These are phyloP conservation scores for Sordariomycetes sp. DNA, from an alignment of 2,329 filamentous ascomycete species.

Conservation along the genomic window DNA sequence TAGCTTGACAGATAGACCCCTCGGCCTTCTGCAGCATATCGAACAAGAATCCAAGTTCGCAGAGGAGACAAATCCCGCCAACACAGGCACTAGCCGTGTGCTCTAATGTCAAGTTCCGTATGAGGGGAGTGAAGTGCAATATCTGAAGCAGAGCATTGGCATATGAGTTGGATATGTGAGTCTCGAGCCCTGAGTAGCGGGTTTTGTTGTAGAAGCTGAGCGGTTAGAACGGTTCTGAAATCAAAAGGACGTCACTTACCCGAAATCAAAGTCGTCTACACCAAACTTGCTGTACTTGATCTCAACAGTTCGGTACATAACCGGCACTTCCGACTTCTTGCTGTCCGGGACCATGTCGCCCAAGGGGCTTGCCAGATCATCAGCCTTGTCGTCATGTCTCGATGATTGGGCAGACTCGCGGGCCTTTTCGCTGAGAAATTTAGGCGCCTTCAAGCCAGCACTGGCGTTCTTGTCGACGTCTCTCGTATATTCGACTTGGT, in stretches of 20 bases:
- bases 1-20: constrained; percentile 90
- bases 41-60: constrained; percentile 89
- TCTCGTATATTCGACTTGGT: constrained; percentile 76
- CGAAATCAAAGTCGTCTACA: constrained; percentile 98
- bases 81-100: constrained; percentile 83
- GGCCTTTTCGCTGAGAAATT: constrained; percentile 90
- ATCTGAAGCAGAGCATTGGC: constrained; percentile 88
- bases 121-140: constrained; percentile 78
- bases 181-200: constrained; percentile 82
- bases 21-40: constrained; percentile 97
- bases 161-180: constrained; percentile 94
- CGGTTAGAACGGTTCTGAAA: too few relatives aligned
- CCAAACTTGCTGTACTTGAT: constrained; percentile 99
- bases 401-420: constrained; percentile 50
- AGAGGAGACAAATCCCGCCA: constrained; percentile 76
- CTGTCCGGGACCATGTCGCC: constrained; percentile 64
- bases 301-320: constrained; percentile 87
- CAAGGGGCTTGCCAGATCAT: constrained; percentile 56
- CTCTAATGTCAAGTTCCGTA: constrained; percentile 80
- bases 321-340: constrained; percentile 71
- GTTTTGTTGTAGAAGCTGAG: constrained; percentile 84
- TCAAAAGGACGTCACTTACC: constrained; percentile 41
- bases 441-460: constrained; percentile 63
- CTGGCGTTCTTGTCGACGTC: constrained; percentile 49
- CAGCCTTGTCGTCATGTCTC: constrained; percentile 29